Evolutionary conservation across 805 yeast species (phyloP).

Genomic region (Myxozyma lipomycoides): DNA sequence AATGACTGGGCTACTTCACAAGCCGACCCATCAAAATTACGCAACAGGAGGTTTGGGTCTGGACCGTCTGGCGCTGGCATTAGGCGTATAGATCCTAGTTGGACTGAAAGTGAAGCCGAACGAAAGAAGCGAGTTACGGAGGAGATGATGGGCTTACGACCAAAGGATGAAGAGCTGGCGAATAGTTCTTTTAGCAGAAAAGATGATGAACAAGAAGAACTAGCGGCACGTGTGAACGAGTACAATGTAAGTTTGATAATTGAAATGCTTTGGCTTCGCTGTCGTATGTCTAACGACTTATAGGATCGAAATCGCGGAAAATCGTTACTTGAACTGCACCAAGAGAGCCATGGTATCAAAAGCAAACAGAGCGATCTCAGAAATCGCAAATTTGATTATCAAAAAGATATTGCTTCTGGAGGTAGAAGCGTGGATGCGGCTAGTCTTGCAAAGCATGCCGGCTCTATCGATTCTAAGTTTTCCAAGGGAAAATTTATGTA

Average conservation of each 20-base stretch:
- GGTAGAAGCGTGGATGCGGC: constrained; percentile 16
- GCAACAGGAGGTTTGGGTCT: constrained; percentile 20
- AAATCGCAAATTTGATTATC: constrained; percentile 26
- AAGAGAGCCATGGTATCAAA: constrained; percentile 7
- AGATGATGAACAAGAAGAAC: constrained; percentile 18
- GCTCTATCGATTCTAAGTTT: constrained; percentile 25
- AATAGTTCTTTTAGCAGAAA: constrained; percentile 2
- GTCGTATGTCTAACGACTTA: not conserved
- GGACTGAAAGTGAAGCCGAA: constrained; percentile 29
- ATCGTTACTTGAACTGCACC: constrained; percentile 23
- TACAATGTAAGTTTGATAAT: constrained; percentile 13
- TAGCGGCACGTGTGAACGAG: constrained; percentile 19
- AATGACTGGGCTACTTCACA: constrained; percentile 26
- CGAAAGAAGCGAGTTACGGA: constrained; percentile 27
- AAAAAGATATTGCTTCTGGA: constrained; percentile 27
- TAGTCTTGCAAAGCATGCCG: constrained; percentile 16
- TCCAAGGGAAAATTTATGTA: constrained; percentile 19
- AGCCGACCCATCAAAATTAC: constrained; percentile 25
- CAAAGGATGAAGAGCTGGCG: constrained; percentile 4
- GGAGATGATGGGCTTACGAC: constrained; percentile 29
- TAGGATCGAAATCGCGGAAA: constrained; percentile 25
- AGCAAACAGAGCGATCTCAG: constrained; percentile 20
- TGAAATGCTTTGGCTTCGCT: not conserved
- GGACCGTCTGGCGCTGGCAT: constrained; percentile 14
- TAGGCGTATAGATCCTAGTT: constrained; percentile 14